Conservation (phyloP, 2,329 filamentous ascomycete genomes). For the Didymella pomorum region DNA sequence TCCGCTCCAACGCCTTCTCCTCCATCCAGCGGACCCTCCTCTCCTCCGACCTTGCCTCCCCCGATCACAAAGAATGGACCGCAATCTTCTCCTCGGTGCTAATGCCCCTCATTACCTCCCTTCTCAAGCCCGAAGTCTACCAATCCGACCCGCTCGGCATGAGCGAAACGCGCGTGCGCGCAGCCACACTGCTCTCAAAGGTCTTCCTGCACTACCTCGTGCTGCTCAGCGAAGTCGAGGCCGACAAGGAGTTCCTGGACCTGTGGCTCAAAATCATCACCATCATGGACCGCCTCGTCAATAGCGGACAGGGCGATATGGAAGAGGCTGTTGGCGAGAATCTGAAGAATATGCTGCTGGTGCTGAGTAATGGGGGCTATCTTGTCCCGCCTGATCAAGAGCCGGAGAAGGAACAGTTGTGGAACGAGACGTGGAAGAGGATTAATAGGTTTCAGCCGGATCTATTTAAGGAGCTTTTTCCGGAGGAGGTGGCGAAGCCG, state of each 20-base stretch:
- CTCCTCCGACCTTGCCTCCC: conserved; percentile 82
- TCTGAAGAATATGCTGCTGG: conserved; percentile 92
- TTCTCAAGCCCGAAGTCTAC: conserved; percentile 94
- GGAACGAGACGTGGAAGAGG: conserved; percentile 68
- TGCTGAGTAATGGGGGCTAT: conserved; percentile 90
- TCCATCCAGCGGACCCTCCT: conserved; percentile 86
- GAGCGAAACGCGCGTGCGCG: conserved; percentile 93
- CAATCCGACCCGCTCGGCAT: conserved; percentile 90
- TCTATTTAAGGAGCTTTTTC: conserved; percentile 67
- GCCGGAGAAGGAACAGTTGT: conserved; percentile 61
- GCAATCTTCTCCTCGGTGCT: conserved; percentile 94
- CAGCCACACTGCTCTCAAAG: conserved; percentile 89
- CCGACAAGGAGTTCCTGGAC: conserved; percentile 88
- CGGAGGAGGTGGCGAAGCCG: conserved; percentile 52
- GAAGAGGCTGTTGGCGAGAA: conserved; percentile 96
- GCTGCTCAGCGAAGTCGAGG: conserved; percentile 81
- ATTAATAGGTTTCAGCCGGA: conserved; percentile 68
- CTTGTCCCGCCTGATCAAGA: conserved; percentile 72
- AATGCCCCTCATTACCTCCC: conserved; percentile 85
- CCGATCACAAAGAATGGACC: conserved; percentile 88
- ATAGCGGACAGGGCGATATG: conserved; percentile 91
- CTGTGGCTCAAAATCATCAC: conserved; percentile 92
- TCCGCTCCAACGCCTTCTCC: conserved; percentile 86
- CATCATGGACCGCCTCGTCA: conserved; percentile 95
- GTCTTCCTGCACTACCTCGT: conserved; percentile 95